A percentile compares a stretch with the other conserved stretches of the same genome.
Conservation (phyloP, 148 eudicot species). For the Rhododendron simsii region DNA sequence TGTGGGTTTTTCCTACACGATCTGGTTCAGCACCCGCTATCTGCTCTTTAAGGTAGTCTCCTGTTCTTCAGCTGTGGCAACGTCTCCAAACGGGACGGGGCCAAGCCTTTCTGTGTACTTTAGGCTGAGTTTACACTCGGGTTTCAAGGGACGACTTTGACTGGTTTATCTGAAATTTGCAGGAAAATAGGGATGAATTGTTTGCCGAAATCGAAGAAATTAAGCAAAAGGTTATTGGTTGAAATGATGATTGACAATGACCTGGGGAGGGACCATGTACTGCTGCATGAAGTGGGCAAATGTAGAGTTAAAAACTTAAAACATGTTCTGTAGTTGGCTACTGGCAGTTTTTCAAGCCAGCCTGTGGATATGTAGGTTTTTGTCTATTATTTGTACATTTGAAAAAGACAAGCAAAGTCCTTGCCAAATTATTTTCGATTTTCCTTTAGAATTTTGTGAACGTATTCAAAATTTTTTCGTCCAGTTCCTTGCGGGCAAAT, state of each 20-base stretch:
- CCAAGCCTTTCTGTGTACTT: background rate
- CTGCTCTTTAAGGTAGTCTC: conserved; percentile 66
- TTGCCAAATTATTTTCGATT: background rate
- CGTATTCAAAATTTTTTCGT: background rate
- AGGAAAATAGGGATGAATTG: conserved; percentile 74
- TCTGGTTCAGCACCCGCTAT: conserved; percentile 83
- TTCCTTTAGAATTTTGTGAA: background rate
- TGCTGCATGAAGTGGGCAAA: background rate
- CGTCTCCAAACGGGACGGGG: too few relatives aligned
- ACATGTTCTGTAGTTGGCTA: background rate
- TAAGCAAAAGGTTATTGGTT: conserved; percentile 59
- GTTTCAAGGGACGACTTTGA: background rate
- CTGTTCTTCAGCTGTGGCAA: too few relatives aligned
- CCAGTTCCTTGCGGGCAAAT: background rate
- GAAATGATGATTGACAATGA: conserved; percentile 22
- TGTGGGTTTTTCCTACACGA: conserved; percentile 66
- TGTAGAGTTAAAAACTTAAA: background rate
- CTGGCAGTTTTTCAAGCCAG: conserved; percentile 7
- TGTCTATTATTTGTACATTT: background rate
- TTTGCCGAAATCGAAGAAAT: conserved; percentile 53
- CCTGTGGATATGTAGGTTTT: background rate
- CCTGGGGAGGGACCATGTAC: background rate
- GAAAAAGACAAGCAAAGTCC: background rate
- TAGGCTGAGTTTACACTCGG: background rate
- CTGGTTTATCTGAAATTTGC: conserved; percentile 16